Base-by-base conservation (phyloP, 257 asterid species). In the Capsicum rhomboideum region DNA sequence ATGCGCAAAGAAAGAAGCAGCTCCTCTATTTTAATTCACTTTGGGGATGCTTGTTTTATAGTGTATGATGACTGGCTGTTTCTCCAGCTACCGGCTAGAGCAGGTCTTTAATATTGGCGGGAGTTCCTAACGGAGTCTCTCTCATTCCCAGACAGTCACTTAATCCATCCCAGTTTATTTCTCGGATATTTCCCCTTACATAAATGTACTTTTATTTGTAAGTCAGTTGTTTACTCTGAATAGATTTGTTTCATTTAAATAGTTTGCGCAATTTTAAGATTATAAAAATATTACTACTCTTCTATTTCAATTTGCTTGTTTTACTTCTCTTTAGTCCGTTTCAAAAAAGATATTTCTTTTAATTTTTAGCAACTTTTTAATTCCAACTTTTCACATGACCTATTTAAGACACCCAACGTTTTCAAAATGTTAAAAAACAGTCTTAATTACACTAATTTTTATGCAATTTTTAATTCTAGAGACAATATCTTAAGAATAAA, bases 21-120 rank as follows among this genome's bases (percentile, higher is more conserved):
- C 71, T 55, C 56, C n/a, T n/a, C n/a, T n/a, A n/a, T 28, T 28
- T 64, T n/a, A 6, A 64, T 66, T 29, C 2, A 29, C 8, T 5
- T 44, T 42, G 40, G 8, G 63, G 8, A 29, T 52, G 49, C 3
- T 1, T 34, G 0, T 63, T 82, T 69, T 86, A 86, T 88, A 86
- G 4, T 17, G 12, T 10, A 52, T 53, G 64, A 86, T n/a, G 72
- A 86, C 78, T 79, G 86, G 59, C 54, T 18, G 42, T 10, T n/a
- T 42, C 6, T 20, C 16, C 29, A 34, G 49, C 34, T 23, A 86
- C 87, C 68, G 80, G 88, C 21, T 20, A 69, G 71, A 72, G 85
- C 85, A 86, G 64, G 86, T 86, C 64, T 67, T 34, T 50, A 29
- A 20, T 54, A 84, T 86, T 88, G 91, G 91, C 91, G 91, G 91